Conservation (phyloP, 1,284 basidiomycete species). For the Naganishia sp. region DNA sequence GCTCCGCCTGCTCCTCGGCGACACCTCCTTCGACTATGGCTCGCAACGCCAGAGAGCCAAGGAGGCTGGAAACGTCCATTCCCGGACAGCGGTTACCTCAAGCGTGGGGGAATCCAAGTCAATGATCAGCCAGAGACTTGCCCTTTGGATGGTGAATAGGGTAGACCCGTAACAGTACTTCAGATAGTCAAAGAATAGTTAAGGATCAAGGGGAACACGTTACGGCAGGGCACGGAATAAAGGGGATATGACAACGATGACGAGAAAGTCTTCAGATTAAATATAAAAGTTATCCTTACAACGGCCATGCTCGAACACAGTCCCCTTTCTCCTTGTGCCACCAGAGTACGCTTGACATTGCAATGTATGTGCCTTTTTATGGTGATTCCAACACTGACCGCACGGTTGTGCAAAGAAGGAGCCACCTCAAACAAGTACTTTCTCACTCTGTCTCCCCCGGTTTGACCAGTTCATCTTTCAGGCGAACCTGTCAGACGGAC, state of each 20-base stretch:
- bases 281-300: background rate
- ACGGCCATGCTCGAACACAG: background rate
- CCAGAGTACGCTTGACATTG: too few relatives aligned
- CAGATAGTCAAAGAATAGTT: background rate
- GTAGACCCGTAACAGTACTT: background rate
- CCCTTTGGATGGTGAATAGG: constrained; percentile 53
- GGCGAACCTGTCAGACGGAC: constrained; percentile 13
- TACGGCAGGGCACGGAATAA: too few relatives aligned
- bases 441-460: constrained; percentile 16
- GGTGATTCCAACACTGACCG: constrained; percentile 30
- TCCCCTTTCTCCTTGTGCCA: too few relatives aligned
- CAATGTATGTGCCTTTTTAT: constrained; percentile 32
- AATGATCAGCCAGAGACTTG: constrained; percentile 50
- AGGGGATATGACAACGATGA: too few relatives aligned
- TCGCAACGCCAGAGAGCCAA: constrained; percentile 50
- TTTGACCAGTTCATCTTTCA: constrained; percentile 8
- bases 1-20: constrained; percentile 49
- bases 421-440: constrained; percentile 33
- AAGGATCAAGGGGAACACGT: too few relatives aligned
- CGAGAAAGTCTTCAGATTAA: background rate
- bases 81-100: constrained; percentile 48
- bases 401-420: constrained; percentile 17
- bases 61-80: constrained; percentile 55
- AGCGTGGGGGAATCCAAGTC: constrained; percentile 52
- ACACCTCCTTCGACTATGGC: constrained; percentile 56